These are phyloP conservation scores for Synchytrium microbalum DNA, from an alignment of 371 early-diverging fungal genomes.

Conservation along the genomic window DNA sequence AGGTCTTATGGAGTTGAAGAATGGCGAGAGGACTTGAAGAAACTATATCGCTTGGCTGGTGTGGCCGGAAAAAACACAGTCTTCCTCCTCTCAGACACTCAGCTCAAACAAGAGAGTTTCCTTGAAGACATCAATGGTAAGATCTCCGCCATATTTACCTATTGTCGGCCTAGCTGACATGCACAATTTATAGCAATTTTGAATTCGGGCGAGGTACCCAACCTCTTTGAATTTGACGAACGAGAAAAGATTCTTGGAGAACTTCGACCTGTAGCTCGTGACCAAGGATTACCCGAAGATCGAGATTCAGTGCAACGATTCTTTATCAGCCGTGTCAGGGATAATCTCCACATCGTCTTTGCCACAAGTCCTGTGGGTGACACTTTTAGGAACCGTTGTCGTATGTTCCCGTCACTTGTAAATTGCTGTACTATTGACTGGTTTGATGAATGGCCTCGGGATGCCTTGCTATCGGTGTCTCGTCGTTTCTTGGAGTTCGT, in stretches of 20 bases:
- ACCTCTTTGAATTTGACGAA: slow-evolving; percentile 47
- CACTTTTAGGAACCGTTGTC: slow-evolving; percentile 43
- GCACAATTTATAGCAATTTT: slow-evolving; percentile 20
- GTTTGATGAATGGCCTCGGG: slow-evolving; percentile 53
- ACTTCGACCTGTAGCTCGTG: slow-evolving; percentile 35
- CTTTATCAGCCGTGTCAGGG: slow-evolving; percentile 47
- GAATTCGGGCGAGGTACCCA: slow-evolving; percentile 50
- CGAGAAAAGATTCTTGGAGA: slow-evolving; percentile 47
- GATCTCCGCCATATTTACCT: neutral
- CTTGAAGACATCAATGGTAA: slow-evolving; percentile 45
- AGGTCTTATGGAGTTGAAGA: slow-evolving; percentile 43
- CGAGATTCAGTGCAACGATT: slow-evolving; percentile 47
- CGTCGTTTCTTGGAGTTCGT: slow-evolving; percentile 44
- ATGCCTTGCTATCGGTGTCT: slow-evolving; percentile 45
- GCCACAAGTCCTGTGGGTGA: slow-evolving; percentile 51
- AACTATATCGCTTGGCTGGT: slow-evolving; percentile 44
- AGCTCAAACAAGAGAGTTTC: slow-evolving; percentile 46
- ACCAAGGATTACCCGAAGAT: slow-evolving; percentile 44
- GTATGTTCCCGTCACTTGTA: slow-evolving; percentile 53
- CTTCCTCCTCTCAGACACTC: slow-evolving; percentile 47
- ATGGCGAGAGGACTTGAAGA: slow-evolving; percentile 52
- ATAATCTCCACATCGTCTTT: slow-evolving; percentile 50
- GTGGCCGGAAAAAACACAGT: slow-evolving; percentile 48
- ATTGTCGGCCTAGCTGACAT: neutral
- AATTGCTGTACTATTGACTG: slow-evolving; percentile 53